These are phyloP conservation scores for Angophora floribunda DNA, from an alignment of 345 rosid genomes.

Conservation along the genomic window DNA sequence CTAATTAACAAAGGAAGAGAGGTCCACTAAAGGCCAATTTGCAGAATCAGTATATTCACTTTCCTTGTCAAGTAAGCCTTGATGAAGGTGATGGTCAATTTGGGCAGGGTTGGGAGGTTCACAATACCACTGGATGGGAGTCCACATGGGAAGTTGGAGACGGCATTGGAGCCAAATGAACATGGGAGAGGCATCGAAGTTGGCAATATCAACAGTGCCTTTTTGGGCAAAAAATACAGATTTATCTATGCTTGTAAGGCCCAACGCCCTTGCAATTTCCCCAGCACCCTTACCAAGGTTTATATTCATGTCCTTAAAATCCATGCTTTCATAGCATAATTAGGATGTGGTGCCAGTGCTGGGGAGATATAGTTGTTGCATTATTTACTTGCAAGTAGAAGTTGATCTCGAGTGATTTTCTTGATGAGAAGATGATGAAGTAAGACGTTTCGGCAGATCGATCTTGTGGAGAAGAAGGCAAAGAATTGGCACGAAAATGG, in stretches of 20 bases:
- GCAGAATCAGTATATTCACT: neutral
- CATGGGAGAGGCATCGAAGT: constrained; percentile 92
- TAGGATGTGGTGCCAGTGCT: neutral
- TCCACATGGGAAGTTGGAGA: constrained; percentile 50
- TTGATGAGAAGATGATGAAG: neutral
- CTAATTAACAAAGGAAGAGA: neutral
- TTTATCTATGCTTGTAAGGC: constrained; percentile 94
- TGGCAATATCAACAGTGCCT: constrained; percentile 73
- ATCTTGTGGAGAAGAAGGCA: constrained; percentile 55
- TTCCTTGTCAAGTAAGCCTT: neutral
- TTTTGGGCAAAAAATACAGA: constrained; percentile 60
- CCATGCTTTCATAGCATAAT: neutral
- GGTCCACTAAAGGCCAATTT: neutral
- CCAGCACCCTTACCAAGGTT: constrained; percentile 88
- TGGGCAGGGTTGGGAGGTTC: constrained; percentile 78
- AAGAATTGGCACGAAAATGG: constrained; percentile 76
- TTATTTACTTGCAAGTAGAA: neutral
- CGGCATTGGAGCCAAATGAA: constrained; percentile 73
- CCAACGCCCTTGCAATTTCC: constrained; percentile 80
- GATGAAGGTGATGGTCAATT: neutral
- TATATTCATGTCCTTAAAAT: neutral
- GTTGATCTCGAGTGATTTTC: neutral
- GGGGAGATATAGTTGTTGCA: neutral
- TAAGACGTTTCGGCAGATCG: constrained; percentile 26
- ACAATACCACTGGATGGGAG: constrained; percentile 80